A percentile compares a stretch with the other conserved stretches of the same genome.
Conservation (phyloP, 108 stramenopile species). For the Pseudonitzschia multiseries region DNA sequence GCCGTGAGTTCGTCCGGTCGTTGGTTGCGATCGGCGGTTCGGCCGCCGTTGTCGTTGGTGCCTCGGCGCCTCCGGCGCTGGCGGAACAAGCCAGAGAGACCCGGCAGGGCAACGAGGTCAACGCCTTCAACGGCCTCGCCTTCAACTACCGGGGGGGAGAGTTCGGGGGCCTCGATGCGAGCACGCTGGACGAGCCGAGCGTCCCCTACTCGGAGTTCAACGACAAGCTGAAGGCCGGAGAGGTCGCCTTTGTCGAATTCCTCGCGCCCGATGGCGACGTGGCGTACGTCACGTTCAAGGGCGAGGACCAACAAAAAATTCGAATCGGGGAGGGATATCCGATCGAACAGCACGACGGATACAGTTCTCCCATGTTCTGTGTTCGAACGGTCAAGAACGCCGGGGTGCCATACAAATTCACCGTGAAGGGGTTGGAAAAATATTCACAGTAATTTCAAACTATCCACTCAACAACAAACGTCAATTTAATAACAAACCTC, state of each 20-base stretch:
- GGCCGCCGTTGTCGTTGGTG: neutral
- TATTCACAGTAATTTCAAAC: conserved; percentile 2
- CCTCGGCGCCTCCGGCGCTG: neutral
- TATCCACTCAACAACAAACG: neutral
- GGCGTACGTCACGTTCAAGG: conserved; percentile 74
- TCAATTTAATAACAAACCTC: too few species aligned
- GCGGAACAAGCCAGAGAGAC: conserved; percentile 35
- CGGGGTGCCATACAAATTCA: conserved; percentile 80
- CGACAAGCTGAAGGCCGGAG: conserved; percentile 45
- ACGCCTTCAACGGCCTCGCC: conserved; percentile 72
- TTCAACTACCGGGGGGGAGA: conserved; percentile 75
- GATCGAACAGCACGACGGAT: conserved; percentile 70
- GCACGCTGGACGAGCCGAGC: conserved; percentile 60
- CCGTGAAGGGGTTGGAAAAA: conserved; percentile 54
- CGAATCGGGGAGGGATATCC: conserved; percentile 84
- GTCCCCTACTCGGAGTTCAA: conserved; percentile 68
- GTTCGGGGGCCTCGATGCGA: conserved; percentile 53
- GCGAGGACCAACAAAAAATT: conserved; percentile 33
- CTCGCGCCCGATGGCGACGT: conserved; percentile 78
- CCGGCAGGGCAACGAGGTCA: conserved; percentile 43
- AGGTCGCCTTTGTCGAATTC: conserved; percentile 79
- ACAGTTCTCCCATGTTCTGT: conserved; percentile 68
- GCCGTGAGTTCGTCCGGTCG: neutral
- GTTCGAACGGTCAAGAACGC: conserved; percentile 65
- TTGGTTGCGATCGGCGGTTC: neutral